Base-by-base conservation (phyloP, 1,284 basidiomycete genomes). In the Tilletia indica region DNA sequence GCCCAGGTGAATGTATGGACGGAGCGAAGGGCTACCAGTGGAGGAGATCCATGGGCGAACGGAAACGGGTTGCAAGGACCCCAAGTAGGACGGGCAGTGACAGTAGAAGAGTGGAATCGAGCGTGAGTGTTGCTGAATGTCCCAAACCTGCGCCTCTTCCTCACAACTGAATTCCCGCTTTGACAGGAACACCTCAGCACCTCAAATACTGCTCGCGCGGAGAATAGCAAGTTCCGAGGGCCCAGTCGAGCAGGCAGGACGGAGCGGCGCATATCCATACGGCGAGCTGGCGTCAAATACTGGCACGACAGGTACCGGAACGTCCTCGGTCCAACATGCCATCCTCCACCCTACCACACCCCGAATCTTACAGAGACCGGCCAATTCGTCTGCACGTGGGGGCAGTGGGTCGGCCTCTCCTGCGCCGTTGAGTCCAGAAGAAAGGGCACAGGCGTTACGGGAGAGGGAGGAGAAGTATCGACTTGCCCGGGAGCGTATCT, bases 401-500 rank as follows among this genome's bases (percentile, higher is more conserved):
- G 25, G 25, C 14, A 31, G 51, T 54, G 51, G 51, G 8, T 54
- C 51, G 51, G 6, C 21, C 8, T 25, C 56, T 14, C 56, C 56
- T 31, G 56, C 56, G 56, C 21, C 56, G 11, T 11, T 38, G 61
- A 39, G 31, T 19, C 31, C 61, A 4, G 61, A 64, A 21, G 61
- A 64, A 34, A 34, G 38, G 31, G 61, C 61, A 5, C 61, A 64
- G 61, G 38, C 38, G 61, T 36, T 64, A 16, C 31, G n/a, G 61
- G 61, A 64, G 34, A 34, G 38, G 61, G 61, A 38, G 61, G 61
- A 64, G 36, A 64, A 38, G 21, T 64, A 42, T 21, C 31, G 61
- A 34, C 31, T 64, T 3, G 61, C 61, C 4, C 38, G 61, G 38
- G 61, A 64, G 61, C 61, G 61, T 16, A 64, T 64, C 34, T 64